A percentile compares a stretch with the other conserved stretches of the same genome.
These are phyloP conservation scores for Parastagonospora nodorum DNA, from an alignment of 2,329 filamentous ascomycete species.

Conservation along the genomic window DNA sequence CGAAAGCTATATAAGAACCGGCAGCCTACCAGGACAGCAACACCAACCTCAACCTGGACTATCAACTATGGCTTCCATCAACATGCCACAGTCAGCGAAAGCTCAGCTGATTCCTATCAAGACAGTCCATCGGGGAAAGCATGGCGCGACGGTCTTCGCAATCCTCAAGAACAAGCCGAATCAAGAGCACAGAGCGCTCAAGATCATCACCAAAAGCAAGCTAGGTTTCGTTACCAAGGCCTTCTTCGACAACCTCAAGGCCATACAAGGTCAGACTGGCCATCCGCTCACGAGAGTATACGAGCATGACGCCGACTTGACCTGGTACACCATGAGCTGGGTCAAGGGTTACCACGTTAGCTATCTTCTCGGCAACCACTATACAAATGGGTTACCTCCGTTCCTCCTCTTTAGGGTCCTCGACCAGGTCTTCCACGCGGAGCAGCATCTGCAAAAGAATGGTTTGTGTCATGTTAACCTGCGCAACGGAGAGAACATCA, in stretches of 20 bases:
- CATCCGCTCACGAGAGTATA: neutral
- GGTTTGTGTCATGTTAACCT: neutral
- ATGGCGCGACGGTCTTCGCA: neutral
- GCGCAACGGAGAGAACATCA: neutral
- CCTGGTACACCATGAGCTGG: neutral
- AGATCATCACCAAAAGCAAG: neutral
- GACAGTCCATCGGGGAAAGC: neutral
- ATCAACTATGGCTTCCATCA: neutral
- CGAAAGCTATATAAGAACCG: neutral
- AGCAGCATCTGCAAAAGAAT: neutral
- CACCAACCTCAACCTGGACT: neutral
- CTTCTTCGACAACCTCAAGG: neutral
- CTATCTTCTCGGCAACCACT: neutral
- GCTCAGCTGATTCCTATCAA: neutral
- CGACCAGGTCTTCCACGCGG: neutral
- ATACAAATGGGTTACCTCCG: neutral
- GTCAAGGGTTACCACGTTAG: neutral
- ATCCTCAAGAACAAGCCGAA: neutral
- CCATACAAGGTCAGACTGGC: neutral
- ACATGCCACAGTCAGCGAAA: neutral
- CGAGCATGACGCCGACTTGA: neutral
- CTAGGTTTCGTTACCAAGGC: neutral
- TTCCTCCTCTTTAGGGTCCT: neutral
- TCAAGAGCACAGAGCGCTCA: neutral
- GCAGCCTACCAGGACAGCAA: neutral